Base-by-base conservation (phyloP, 1,284 basidiomycete species). In the Bondarzewia mesenterica region DNA sequence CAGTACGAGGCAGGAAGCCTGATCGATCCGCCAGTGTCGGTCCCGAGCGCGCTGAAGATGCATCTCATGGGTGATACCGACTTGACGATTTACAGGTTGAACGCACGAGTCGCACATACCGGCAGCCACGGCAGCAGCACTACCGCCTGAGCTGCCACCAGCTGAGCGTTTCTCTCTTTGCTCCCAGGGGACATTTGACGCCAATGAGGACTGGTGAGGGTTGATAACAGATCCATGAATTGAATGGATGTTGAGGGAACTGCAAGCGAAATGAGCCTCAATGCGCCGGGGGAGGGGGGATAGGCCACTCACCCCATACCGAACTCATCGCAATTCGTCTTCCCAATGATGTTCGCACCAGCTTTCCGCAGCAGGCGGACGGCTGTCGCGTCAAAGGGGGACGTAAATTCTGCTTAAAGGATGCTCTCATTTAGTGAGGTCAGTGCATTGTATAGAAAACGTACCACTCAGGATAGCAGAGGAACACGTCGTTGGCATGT, bases 241-340 rank as follows among this genome's bases (percentile, higher is more conserved):
- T 0, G 86, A 81, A 59, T 91, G 74, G 2, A 73, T 60, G 56
- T 89, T 92, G 52, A 86, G 63, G 4, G 89, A 93, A 6, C 89
- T 91, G 53, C 0, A 7, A 22, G 5, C 6, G 29, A 32, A n/a
- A n/a, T 32, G 29, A 32, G 29, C n/a, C n/a, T n/a, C 29, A 48
- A 25, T 25, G 54, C 14, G 12, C 7, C 4, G 26, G 22, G 57
- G 58, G 18, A 60, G 41, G 15, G 21, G 43, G 22, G n/a, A 43
- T 21, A 23, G 29, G 43, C 41, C 7, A 63, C 73, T 16, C 53
- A 93, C 85, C 95, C 95, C 95, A 99, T 99, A 0, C 94, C 94
- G 66, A 99, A 99, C 64, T 98, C 95, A 63, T 99, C 95, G 66
- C 93, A 93, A 62, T 97, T 97, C 0, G 93, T 87, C 67, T 95